Evolutionary conservation across 2,329 filamentous ascomycete species (phyloP).

Genomic region (Talaromyces sp.): DNA sequence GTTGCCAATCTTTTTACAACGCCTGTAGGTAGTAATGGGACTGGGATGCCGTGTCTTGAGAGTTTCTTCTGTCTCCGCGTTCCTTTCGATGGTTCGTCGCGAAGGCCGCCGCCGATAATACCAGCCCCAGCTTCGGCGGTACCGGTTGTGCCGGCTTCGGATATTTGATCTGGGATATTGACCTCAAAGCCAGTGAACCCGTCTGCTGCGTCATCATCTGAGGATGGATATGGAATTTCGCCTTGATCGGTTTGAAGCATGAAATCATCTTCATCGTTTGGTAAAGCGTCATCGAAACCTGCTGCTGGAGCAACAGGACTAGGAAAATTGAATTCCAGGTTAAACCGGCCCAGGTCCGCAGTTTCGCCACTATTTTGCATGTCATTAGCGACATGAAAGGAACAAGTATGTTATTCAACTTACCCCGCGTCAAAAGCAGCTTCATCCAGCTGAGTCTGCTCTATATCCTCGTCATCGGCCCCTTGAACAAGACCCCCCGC

Average conservation of each 20-base stretch:
- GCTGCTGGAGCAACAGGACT: slow-evolving; percentile 32
- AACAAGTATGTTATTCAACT: slow-evolving; percentile 17
- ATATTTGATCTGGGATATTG: slow-evolving; percentile 27
- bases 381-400: slow-evolving; percentile 12
- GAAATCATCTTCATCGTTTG: slow-evolving; percentile 37
- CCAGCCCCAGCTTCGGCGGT: background rate
- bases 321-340: slow-evolving; percentile 42
- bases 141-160: slow-evolving; percentile 32
- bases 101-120: slow-evolving; percentile 35
- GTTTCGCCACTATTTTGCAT: slow-evolving; percentile 39
- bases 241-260: slow-evolving; percentile 29
- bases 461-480: slow-evolving; percentile 33
- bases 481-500: slow-evolving; percentile 35
- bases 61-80: slow-evolving; percentile 52
- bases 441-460: slow-evolving; percentile 38
- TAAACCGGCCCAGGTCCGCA: slow-evolving; percentile 41
- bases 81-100: slow-evolving; percentile 28
- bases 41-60: slow-evolving; percentile 70
- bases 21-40: slow-evolving; percentile 68
- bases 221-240: slow-evolving; percentile 26
- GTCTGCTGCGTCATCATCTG: slow-evolving; percentile 24
- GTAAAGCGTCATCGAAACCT: slow-evolving; percentile 27
- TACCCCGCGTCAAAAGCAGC: slow-evolving; percentile 40
- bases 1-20: slow-evolving; percentile 67
- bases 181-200: slow-evolving; percentile 34